A percentile compares a stretch with the other conserved stretches of the same genome.
Conservation (phyloP, 768 basidiomycete species). For the Leccinum subgranulosum region DNA sequence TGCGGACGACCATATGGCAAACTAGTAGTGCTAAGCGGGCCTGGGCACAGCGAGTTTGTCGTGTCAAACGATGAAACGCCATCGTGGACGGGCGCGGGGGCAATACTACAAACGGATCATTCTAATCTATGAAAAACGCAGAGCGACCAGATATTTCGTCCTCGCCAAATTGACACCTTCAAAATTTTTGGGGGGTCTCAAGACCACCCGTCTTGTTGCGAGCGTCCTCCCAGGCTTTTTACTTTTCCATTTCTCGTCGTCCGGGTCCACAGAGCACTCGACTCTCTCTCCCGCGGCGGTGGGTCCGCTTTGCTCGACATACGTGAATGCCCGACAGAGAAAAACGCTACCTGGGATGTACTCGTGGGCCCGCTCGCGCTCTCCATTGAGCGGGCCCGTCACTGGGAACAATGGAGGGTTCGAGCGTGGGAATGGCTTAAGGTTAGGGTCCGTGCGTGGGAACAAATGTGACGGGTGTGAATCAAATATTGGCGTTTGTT, state of each 20-base stretch:
- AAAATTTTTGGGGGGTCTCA: conserved; percentile 21
- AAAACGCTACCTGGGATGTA: not conserved
- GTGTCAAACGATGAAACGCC: not conserved
- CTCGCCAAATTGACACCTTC: conserved; percentile 5
- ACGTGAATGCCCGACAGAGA: not conserved
- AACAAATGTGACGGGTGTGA: conserved; percentile 31
- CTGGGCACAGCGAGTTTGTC: not conserved
- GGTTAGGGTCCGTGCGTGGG: conserved; percentile 48
- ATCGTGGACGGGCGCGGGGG: not conserved
- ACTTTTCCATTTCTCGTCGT: not conserved
- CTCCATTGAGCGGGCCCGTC: conserved; percentile 3
- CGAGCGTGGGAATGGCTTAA: conserved; percentile 34
- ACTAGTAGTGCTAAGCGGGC: not conserved
- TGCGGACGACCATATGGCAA: not conserved
- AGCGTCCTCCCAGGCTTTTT: conserved; percentile 1
- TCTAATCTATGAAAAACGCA: not conserved
- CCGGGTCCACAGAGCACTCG: not conserved
- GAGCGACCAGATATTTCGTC: conserved; percentile 9
- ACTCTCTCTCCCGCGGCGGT: not conserved
- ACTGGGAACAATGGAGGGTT: conserved; percentile 17
- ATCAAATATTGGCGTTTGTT: conserved; percentile 41
- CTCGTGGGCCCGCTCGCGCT: not conserved
- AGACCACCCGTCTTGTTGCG: conserved; percentile 20
- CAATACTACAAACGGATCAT: not conserved
- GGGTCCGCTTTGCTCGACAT: not conserved